Base-by-base conservation (phyloP, 2,329 filamentous ascomycete genomes). In the Xylariaceae sp. region DNA sequence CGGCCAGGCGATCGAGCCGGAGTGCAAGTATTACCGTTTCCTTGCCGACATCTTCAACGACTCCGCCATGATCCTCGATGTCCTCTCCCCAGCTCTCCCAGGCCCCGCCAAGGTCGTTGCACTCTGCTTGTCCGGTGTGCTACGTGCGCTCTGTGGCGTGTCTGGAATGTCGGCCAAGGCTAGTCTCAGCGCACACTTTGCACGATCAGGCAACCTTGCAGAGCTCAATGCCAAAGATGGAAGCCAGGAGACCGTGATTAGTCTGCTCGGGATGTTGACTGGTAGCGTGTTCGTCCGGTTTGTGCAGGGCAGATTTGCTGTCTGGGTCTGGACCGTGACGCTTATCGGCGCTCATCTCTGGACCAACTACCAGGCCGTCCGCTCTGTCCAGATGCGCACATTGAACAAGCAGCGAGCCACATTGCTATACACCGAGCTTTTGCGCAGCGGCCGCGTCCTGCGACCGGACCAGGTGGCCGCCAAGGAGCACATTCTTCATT, bases 171-270 rank as follows among this genome's bases (percentile, higher is more conserved):
- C 87, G 38, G 85, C 86, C 47, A 97, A 97, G 63, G 90, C 90
- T 2, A 89, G 85, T 45, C 66, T 98, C 51, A 92, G 86, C 57
- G 85, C 87, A 9, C 92, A 98, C 64, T 97, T 98, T 68, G 88
- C 90, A 7, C 78, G 73, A 50, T 80, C 81, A 57, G 86, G 88
- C 26, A 97, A 96, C 60, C 66, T 97, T 31, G 90, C 87, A 2
- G 90, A 97, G 61, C 71, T 98, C 40, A 97, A 96, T 64, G 89
- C 90, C 40, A 81, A 60, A 36, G 90, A 97, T 59, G 88, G 88
- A 9, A 94, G 86, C 50, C 92, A 97, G 65, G 92, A 97, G 64
- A 97, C 90, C 0, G 80, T 95, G 14, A 86, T 98, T 40, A 90
- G 87, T 2, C 70, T 97, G 17, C 46, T 95, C 23, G 92, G 92